Conservation (phyloP, 2,329 filamentous ascomycete genomes). For the Xylaria arbuscula region DNA sequence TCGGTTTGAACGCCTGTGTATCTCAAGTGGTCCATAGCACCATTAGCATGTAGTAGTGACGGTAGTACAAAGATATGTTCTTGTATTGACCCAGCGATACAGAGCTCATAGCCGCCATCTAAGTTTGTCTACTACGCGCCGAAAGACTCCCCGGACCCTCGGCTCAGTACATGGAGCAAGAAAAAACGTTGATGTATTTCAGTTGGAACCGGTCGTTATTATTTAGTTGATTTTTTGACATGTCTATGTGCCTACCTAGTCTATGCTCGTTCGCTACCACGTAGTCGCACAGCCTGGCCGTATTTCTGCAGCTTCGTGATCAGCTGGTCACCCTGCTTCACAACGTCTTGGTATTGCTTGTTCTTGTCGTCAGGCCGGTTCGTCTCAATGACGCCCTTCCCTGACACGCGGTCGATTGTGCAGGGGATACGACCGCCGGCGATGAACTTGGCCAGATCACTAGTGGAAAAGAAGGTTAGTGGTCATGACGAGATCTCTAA, state of each 20-base stretch:
- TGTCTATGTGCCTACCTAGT: conserved; percentile 19
- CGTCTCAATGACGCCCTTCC: conserved; percentile 97
- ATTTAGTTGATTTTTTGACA: background rate
- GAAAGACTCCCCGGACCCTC: background rate
- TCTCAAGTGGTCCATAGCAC: conserved; percentile 3
- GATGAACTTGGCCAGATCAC: conserved; percentile 96
- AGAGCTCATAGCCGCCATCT: background rate
- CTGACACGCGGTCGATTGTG: conserved; percentile 96
- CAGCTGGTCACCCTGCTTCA: conserved; percentile 95
- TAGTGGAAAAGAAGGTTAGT: conserved; percentile 52
- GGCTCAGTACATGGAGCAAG: background rate
- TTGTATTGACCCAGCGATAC: conserved; percentile 32
- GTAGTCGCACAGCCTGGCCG: conserved; percentile 91
- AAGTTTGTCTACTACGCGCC: background rate
- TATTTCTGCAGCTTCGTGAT: conserved; percentile 99
- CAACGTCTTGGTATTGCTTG: conserved; percentile 98
- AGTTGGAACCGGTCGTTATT: background rate
- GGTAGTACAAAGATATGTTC: conserved; percentile 31
- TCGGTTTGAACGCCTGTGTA: background rate
- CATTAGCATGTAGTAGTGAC: background rate
- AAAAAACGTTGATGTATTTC: background rate
- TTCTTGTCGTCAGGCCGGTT: conserved; percentile 99
- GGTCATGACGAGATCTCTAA: background rate
- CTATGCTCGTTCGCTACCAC: conserved; percentile 92
- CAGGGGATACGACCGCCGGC: conserved; percentile 93